Evolutionary conservation across 305 asterid species (phyloP).

Genomic region (Fraxinus nigra): DNA sequence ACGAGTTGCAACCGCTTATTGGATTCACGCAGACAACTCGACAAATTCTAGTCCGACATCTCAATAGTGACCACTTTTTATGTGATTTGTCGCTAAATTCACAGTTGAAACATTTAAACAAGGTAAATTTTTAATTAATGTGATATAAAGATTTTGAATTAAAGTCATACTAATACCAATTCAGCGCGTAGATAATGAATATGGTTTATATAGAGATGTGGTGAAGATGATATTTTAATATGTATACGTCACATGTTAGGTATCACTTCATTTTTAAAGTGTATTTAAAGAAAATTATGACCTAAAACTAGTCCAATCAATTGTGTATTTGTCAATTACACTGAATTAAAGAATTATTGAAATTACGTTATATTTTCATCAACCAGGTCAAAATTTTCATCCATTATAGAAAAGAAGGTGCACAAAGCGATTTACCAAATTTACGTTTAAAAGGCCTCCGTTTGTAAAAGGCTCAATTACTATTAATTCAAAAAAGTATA

Average conservation of each 20-base stretch:
- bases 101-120: background rate
- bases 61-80: conserved; percentile 36
- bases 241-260: background rate
- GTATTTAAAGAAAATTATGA: background rate
- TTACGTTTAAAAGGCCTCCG: no score
- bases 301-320: no score
- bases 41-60: conserved; percentile 9
- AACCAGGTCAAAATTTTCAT: no score
- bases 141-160: background rate
- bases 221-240: background rate
- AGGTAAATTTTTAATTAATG: background rate
- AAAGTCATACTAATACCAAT: no score
- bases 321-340: background rate
- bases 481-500: no score
- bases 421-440: no score
- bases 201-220: background rate
- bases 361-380: background rate
- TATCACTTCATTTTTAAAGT: background rate
- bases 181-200: background rate
- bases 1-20: conserved; percentile 45
- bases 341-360: background rate
- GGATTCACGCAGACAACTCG: conserved; percentile 28
- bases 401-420: no score
- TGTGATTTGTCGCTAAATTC: background rate
- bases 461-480: no score